These are phyloP conservation scores for Bigelowiella natans DNA, from an alignment of 78 protist genomes.

Conservation along the genomic window DNA sequence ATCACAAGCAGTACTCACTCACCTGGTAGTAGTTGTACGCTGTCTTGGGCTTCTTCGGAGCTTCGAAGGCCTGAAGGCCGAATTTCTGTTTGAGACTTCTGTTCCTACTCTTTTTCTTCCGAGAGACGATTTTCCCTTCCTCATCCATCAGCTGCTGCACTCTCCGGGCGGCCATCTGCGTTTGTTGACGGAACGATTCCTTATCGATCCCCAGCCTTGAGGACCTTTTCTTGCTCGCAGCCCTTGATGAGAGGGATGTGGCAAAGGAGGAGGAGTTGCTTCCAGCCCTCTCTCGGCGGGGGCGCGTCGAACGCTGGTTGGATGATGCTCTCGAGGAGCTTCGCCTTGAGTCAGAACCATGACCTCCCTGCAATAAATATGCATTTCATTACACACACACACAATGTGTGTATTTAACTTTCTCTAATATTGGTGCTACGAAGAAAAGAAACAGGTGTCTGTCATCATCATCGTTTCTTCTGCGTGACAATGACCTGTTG, in stretches of 20 bases:
- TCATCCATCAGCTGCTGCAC: not conserved
- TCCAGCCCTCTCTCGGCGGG: not conserved
- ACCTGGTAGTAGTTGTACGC: not conserved
- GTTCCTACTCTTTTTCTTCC: not conserved
- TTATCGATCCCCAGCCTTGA: not conserved
- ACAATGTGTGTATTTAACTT: too few species aligned
- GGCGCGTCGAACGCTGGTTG: not conserved
- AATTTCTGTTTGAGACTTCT: not conserved
- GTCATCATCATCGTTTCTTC: too few species aligned
- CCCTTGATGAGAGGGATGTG: not conserved
- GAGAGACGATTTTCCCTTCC: not conserved
- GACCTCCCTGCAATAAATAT: too few species aligned
- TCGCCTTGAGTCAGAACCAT: too few species aligned
- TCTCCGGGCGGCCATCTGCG: not conserved
- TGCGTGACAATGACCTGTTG: too few species aligned
- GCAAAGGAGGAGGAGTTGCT: not conserved
- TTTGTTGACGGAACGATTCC: not conserved
- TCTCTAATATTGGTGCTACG: too few species aligned
- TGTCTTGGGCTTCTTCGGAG: not conserved
- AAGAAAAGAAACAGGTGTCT: too few species aligned
- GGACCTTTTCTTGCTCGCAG: not conserved
- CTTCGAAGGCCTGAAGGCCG: not conserved
- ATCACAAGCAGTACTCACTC: not conserved
- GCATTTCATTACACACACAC: too few species aligned
- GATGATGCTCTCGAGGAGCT: too few species aligned